Evolutionary conservation across 495 filamentous ascomycete species (phyloP).

Genomic region (Lineolata rhizophorae): DNA sequence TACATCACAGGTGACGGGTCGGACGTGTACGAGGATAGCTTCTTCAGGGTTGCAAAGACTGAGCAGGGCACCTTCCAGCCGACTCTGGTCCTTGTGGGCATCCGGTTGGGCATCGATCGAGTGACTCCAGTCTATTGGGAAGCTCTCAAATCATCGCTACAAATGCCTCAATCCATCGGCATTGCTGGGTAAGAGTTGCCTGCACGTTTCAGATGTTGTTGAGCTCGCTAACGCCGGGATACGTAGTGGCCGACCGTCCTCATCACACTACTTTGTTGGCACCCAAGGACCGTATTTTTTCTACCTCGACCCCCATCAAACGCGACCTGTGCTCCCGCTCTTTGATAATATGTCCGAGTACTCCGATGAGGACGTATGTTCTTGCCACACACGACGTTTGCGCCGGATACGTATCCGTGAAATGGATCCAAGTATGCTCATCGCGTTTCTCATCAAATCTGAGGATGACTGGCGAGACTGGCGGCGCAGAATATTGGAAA

Average conservation of each 20-base stretch:
- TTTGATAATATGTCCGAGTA: slow-evolving; percentile 29
- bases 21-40: slow-evolving; percentile 79
- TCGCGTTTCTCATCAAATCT: slow-evolving; percentile 77
- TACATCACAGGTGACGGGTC: slow-evolving; percentile 79
- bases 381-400: slow-evolving; percentile 70
- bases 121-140: slow-evolving; percentile 87
- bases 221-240: slow-evolving; percentile 2
- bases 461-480: slow-evolving; percentile 70
- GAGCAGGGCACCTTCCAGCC: slow-evolving; percentile 46
- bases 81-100: slow-evolving; percentile 72
- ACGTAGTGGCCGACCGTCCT: slow-evolving; percentile 67
- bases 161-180: slow-evolving; percentile 76
- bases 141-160: slow-evolving; percentile 55
- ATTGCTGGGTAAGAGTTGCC: slow-evolving; percentile 65
- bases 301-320: slow-evolving; percentile 85
- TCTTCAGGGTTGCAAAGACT: slow-evolving; percentile 48
- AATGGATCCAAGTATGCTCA: slow-evolving; percentile 97
- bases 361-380: slow-evolving; percentile 48
- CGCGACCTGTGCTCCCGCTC: slow-evolving; percentile 42
- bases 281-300: slow-evolving; percentile 76
- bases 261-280: slow-evolving; percentile 94
- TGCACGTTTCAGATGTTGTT: neutral
- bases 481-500: slow-evolving; percentile 42
- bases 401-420: slow-evolving; percentile 67
- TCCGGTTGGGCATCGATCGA: slow-evolving; percentile 77